Evolutionary conservation across 192 early-diverging fungal species (phyloP).

Genomic region (Coemansia sp.): DNA sequence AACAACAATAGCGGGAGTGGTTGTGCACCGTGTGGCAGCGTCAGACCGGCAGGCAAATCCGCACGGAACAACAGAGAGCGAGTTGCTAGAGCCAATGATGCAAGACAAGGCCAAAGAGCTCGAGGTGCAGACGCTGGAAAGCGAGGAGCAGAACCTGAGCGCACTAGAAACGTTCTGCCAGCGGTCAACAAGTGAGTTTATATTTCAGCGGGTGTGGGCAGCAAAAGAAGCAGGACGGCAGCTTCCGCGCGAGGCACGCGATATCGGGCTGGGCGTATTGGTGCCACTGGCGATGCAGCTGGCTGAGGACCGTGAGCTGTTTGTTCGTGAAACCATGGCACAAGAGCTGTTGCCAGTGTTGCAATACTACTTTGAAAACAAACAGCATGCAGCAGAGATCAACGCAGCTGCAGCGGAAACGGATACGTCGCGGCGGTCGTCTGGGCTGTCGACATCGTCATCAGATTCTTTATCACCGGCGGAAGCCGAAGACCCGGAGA

Average conservation of each 20-base stretch:
- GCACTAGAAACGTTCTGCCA: conserved; percentile 46
- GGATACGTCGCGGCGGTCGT: not conserved
- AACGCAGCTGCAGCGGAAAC: not conserved
- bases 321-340: conserved; percentile 56
- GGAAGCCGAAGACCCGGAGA: not conserved
- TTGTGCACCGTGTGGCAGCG: conserved; percentile 46
- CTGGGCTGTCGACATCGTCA: not conserved
- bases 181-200: conserved; percentile 43
- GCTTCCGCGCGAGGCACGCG: conserved; percentile 11
- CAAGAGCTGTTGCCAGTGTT: conserved; percentile 43
- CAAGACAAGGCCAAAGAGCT: conserved; percentile 44
- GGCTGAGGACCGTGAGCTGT: conserved; percentile 48
- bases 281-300: conserved; percentile 54
- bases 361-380: conserved; percentile 41
- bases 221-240: conserved; percentile 43
- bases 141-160: conserved; percentile 46
- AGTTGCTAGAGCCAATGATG: conserved; percentile 46
- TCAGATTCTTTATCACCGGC: not conserved
- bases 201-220: conserved; percentile 56
- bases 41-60: conserved; percentile 41
- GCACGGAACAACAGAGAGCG: conserved; percentile 36
- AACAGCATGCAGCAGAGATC: not conserved
- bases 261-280: conserved; percentile 26
- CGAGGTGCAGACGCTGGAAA: conserved; percentile 37
- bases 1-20: conserved; percentile 19